A percentile compares a stretch with the other conserved stretches of the same genome.
Conservation (phyloP, 1,284 basidiomycete genomes). For the Apiotrichum montevideense region DNA sequence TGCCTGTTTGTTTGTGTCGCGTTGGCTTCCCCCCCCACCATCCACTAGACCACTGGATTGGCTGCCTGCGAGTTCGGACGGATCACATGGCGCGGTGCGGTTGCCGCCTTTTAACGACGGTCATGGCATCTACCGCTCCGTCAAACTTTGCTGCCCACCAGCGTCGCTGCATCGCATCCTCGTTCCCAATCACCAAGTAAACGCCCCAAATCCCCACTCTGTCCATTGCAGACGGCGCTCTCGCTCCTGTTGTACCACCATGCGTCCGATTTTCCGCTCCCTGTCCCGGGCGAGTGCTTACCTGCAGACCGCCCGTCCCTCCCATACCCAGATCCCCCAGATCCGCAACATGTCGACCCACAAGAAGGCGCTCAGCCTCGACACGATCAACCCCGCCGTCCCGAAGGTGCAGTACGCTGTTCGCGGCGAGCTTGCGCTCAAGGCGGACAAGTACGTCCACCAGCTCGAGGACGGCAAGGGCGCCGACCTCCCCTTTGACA, state of each 20-base stretch:
- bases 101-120: too few relatives aligned
- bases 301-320: background rate
- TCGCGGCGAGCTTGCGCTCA: constrained; percentile 91
- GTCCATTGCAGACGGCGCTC: too few relatives aligned
- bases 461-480: constrained; percentile 54
- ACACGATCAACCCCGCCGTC: constrained; percentile 67
- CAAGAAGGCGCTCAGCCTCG: constrained; percentile 30
- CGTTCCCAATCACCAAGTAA: too few relatives aligned
- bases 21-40: too few relatives aligned
- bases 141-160: too few relatives aligned
- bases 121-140: too few relatives aligned
- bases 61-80: too few relatives aligned
- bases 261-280: background rate
- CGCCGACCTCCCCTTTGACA: constrained; percentile 71
- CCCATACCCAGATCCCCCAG: background rate
- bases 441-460: constrained; percentile 76
- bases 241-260: background rate
- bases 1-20: too few relatives aligned
- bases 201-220: too few relatives aligned
- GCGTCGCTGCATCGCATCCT: too few relatives aligned
- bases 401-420: constrained; percentile 93
- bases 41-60: too few relatives aligned
- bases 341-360: background rate
- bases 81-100: too few relatives aligned
- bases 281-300: background rate